Evolutionary conservation across 1,284 basidiomycete species (phyloP).

Genomic region (Ustilago tritici): DNA sequence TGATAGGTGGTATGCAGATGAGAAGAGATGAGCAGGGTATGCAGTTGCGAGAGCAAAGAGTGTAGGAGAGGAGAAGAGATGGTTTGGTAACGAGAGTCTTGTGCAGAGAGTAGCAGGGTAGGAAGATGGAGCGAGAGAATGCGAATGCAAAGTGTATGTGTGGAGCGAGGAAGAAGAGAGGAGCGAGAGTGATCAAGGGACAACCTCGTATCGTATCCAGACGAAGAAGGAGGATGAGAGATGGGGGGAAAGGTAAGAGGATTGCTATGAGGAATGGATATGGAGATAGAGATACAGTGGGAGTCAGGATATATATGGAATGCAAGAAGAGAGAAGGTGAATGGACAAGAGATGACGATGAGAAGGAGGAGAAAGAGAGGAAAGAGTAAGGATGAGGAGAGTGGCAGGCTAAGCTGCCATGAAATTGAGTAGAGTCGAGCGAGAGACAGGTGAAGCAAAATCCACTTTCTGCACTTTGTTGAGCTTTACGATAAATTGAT

Average conservation of each 20-base stretch:
- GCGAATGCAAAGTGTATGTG: conserved; percentile 6
- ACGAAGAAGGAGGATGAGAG: conserved; percentile 29
- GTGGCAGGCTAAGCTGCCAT: not conserved
- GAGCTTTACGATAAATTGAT: not conserved
- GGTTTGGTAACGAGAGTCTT: not conserved
- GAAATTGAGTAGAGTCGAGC: not conserved
- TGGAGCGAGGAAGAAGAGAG: not conserved
- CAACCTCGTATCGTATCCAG: conserved; percentile 43
- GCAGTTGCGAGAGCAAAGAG: conserved; percentile 2
- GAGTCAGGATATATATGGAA: conserved; percentile 27
- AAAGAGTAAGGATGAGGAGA: not conserved
- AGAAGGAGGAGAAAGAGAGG: conserved; percentile 1
- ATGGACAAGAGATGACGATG: conserved; percentile 9
- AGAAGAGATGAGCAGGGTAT: not conserved
- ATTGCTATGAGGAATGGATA: not conserved
- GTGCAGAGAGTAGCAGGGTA: not conserved
- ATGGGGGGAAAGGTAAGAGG: not conserved
- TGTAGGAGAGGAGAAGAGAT: not conserved
- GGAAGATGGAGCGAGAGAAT: conserved; percentile 1
- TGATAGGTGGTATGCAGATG: not conserved
- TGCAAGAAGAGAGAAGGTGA: conserved; percentile 1
- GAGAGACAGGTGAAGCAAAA: conserved; percentile 25
- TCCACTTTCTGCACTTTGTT: conserved; percentile 2
- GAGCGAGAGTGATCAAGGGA: conserved; percentile 9
- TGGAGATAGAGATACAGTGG: conserved; percentile 13